Conservation (phyloP, 2,329 filamentous ascomycete genomes). For the Coniochaeta sp. region DNA sequence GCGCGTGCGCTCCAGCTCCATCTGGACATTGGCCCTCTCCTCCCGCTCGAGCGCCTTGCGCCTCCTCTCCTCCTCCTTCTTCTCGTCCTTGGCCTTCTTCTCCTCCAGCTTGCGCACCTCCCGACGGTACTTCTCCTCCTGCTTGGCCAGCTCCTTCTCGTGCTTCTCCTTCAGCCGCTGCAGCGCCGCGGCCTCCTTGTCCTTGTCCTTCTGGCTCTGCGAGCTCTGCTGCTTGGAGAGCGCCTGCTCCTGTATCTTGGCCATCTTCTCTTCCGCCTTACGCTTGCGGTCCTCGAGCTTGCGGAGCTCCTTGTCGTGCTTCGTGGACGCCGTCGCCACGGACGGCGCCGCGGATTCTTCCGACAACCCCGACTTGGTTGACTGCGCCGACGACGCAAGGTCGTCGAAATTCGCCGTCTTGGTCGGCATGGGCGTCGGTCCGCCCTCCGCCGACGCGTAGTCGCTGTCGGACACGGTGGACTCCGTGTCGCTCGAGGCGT, state of each 20-base stretch:
- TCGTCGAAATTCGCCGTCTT: conserved; percentile 11
- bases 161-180: conserved; percentile 58
- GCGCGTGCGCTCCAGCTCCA: conserved; percentile 44
- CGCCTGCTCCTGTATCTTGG: conserved; percentile 43
- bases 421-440: conserved; percentile 13
- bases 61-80: conserved; percentile 46
- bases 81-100: conserved; percentile 54
- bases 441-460: conserved; percentile 37
- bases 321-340: conserved; percentile 13
- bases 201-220: conserved; percentile 17
- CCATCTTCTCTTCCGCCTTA: conserved; percentile 57
- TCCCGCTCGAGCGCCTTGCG: conserved; percentile 47
- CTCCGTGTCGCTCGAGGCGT: conserved; percentile 31
- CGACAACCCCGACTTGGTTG: conserved; percentile 26
- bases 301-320: conserved; percentile 56
- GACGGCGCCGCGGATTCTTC: conserved; percentile 25
- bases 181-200: conserved; percentile 41
- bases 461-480: conserved; percentile 35
- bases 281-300: conserved; percentile 54
- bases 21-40: conserved; percentile 37
- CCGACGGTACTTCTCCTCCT: conserved; percentile 57
- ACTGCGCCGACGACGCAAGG: conserved; percentile 17
- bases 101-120: conserved; percentile 60
- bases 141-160: conserved; percentile 54
- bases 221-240: conserved; percentile 22